phyloP scores from a whole-genome alignment of 768 basidiomycete species.

The Termitomyces sp. region DNA sequence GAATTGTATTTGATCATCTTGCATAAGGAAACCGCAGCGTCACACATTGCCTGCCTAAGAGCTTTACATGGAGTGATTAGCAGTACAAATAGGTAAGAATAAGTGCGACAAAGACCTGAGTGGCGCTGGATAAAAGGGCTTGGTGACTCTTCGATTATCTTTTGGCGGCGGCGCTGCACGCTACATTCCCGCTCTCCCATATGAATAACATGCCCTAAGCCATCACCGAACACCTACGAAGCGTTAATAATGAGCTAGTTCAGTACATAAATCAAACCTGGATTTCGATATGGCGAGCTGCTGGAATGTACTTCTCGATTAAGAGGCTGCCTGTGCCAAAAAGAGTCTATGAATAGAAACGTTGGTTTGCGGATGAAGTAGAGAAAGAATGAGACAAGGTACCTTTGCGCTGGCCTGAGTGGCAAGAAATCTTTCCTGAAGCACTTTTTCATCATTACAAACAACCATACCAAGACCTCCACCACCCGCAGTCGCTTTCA shows the following conservation, averaged over 20 bases:
- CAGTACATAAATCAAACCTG: slow-evolving; percentile 34
- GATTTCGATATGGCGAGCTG: slow-evolving; percentile 61
- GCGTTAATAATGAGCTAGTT: neutral
- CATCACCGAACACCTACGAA: slow-evolving; percentile 63
- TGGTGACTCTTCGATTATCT: slow-evolving; percentile 67
- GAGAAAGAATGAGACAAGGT: neutral
- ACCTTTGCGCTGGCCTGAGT: slow-evolving; percentile 43
- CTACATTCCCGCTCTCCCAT: slow-evolving; percentile 72
- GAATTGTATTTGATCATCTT: slow-evolving; percentile 49
- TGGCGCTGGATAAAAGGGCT: slow-evolving; percentile 48
- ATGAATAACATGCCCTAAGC: slow-evolving; percentile 49
- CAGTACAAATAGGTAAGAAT: neutral
- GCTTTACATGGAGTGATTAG: slow-evolving; percentile 21
- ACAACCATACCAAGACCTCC: slow-evolving; percentile 66
- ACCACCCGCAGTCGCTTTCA: slow-evolving; percentile 67
- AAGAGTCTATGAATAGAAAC: slow-evolving; percentile 12
- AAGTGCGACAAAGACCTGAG: slow-evolving; percentile 30
- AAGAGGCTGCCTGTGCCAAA: slow-evolving; percentile 52
- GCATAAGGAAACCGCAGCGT: slow-evolving; percentile 48
- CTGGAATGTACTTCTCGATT: slow-evolving; percentile 52
- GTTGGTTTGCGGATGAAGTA: neutral
- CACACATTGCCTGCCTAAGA: slow-evolving; percentile 41
- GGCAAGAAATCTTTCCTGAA: slow-evolving; percentile 28
- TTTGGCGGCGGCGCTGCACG: slow-evolving; percentile 65
- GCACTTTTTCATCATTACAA: slow-evolving; percentile 36